Evolutionary conservation across 2,329 filamentous ascomycete genomes (phyloP).

Genomic region (Metarhizium sp.): DNA sequence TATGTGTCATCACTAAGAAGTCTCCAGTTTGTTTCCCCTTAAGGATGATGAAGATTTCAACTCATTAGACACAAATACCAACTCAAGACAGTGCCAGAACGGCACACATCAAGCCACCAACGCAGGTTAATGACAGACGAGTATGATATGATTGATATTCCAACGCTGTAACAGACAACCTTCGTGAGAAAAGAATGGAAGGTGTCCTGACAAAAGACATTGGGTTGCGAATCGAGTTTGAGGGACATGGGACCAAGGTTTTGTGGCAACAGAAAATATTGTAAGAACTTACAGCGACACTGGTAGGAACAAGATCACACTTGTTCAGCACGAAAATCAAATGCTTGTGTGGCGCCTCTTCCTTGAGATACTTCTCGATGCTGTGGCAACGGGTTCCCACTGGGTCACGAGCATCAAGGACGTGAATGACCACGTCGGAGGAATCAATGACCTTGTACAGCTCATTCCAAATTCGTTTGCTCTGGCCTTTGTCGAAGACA

Average conservation of each 20-base stretch:
- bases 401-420: conserved; percentile 82
- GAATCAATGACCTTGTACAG: conserved; percentile 92
- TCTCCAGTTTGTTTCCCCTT: conserved; percentile 53
- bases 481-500: conserved; percentile 91
- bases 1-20: conserved; percentile 99
- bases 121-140: conserved; percentile 25
- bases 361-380: conserved; percentile 78
- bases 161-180: conserved; percentile 98
- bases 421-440: conserved; percentile 92
- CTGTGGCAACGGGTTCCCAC: conserved; percentile 76
- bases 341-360: conserved; percentile 95
- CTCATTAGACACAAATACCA: conserved; percentile 83
- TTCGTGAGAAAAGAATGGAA: conserved; percentile 56
- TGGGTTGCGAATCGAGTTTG: conserved; percentile 34
- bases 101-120: conserved; percentile 60
- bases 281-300: conserved; percentile 78
- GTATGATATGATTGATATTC: conserved; percentile 64
- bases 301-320: conserved; percentile 78
- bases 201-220: conserved; percentile 79
- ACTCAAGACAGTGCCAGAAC: conserved; percentile 83
- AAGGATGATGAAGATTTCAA: conserved; percentile 74
- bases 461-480: conserved; percentile 95
- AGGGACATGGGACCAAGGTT: background rate
- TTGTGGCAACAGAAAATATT: background rate
- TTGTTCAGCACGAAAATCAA: conserved; percentile 43